These are phyloP conservation scores for Akanthomyces uredinophilus DNA, from an alignment of 2,329 filamentous ascomycete species.

Conservation along the genomic window DNA sequence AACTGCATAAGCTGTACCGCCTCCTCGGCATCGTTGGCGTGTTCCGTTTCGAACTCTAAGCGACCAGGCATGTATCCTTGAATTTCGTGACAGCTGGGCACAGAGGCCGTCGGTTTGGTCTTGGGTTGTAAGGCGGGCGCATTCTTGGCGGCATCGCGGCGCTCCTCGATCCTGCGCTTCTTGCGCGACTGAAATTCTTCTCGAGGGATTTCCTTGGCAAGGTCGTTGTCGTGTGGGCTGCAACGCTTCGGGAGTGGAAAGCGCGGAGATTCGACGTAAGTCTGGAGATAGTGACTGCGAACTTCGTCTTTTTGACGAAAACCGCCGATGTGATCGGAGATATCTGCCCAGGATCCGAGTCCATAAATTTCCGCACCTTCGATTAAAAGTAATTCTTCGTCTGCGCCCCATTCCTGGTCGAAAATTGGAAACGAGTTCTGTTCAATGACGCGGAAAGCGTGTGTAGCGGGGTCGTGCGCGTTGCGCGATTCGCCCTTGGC, in stretches of 20 bases:
- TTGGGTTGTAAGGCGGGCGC: slow-evolving; percentile 81
- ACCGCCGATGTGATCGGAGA: slow-evolving; percentile 95
- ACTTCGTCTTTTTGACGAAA: slow-evolving; percentile 95
- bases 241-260: slow-evolving; percentile 87
- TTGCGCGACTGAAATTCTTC: slow-evolving; percentile 92
- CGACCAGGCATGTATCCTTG: slow-evolving; percentile 98
- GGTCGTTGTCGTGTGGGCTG: slow-evolving; percentile 71
- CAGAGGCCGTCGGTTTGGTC: slow-evolving; percentile 91
- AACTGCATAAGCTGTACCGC: slow-evolving; percentile 98
- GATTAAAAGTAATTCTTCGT: slow-evolving; percentile 88
- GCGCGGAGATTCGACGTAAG: slow-evolving; percentile 74
- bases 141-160: slow-evolving; percentile 80
- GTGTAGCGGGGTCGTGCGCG: slow-evolving; percentile 79
- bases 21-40: slow-evolving; percentile 96
- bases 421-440: slow-evolving; percentile 98
- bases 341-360: slow-evolving; percentile 93
- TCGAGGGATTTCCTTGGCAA: slow-evolving; percentile 75
- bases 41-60: slow-evolving; percentile 94
- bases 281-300: slow-evolving; percentile 84
- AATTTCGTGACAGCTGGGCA: slow-evolving; percentile 94
- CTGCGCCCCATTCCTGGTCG: slow-evolving; percentile 89
- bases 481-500: slow-evolving; percentile 73
- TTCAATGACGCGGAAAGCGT: slow-evolving; percentile 90
- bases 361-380: slow-evolving; percentile 97
- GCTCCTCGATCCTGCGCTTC: slow-evolving; percentile 87